Base-by-base conservation (phyloP, 202 grass and related monocot genomes). In the Panicum hallii region DNA sequence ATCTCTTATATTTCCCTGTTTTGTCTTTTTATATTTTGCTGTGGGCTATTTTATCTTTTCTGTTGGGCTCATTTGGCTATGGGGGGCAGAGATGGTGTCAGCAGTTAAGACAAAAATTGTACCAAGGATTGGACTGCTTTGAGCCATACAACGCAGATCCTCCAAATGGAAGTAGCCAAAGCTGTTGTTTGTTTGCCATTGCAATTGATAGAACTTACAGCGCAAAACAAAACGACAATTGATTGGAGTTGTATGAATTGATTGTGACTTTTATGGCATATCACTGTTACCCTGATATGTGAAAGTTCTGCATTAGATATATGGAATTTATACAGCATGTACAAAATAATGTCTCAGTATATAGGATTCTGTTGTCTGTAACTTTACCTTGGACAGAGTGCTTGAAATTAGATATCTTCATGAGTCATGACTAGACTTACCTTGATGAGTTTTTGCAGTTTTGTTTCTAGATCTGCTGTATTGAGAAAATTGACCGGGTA, bases 181-280 rank as follows among this genome's bases (percentile, higher is more conserved):
- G 72, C 45, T 85, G 34, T 73, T 85, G 82, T 88, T 82, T 60
- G 67, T 64, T 85, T 67, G 81, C 56, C n/a, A 38, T 88, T 91
- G 71, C 76, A 88, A 88, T 88, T 87, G 85, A 85, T 88, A 88
- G 64, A 85, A 82, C 71, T 88, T 84, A 67, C 30, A 14, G 82
- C 72, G 50, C 71, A 85, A 82, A 85, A 73, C 82, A 88, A 82
- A 87, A 67, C 49, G 85, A 76, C 71, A 88, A 91, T 88, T 88
- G 85, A 91, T 85, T 91, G 85, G 61, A 91, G 81, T 88, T 91
- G 82, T 77, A 85, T 82, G 89, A 88, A 74, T 80, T 72, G 79
- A 87, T 87, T 57, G 66, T 46, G 71, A 91, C 77, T 82, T 84
- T 13, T 81, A 84, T 81, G 45, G 10, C 53, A n/a, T 72, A 76